These are phyloP conservation scores for Bromus sterilis DNA, from an alignment of 176 grass and related monocot species.

Conservation along the genomic window DNA sequence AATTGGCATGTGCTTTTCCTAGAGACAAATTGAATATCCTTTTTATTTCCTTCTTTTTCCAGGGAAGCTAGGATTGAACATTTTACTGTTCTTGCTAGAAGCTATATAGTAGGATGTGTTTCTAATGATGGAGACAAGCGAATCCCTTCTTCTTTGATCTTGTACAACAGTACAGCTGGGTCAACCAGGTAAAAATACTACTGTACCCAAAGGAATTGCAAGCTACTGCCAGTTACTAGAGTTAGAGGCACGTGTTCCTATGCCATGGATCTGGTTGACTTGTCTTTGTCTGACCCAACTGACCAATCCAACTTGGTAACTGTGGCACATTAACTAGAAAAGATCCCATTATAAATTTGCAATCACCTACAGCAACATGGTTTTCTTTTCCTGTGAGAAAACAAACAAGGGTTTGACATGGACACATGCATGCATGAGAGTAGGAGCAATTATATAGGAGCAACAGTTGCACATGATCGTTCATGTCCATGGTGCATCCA, in stretches of 20 bases:
- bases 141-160: background rate
- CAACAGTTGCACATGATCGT: background rate
- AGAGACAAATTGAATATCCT: too few species aligned
- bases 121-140: background rate
- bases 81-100: background rate
- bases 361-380: background rate
- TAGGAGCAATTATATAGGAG: background rate
- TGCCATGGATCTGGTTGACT: background rate
- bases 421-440: background rate
- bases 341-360: background rate
- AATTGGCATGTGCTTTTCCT: too few species aligned
- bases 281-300: background rate
- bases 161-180: background rate
- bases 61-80: too few species aligned
- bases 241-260: background rate
- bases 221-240: background rate
- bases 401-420: background rate
- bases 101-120: background rate
- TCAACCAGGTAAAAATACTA: background rate
- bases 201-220: background rate
- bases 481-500: background rate
- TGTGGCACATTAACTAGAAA: background rate
- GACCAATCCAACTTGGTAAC: background rate
- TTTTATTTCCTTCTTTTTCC: too few species aligned
- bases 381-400: background rate